Conservation (phyloP, 1,284 basidiomycete genomes). For the Mycena citricolor region DNA sequence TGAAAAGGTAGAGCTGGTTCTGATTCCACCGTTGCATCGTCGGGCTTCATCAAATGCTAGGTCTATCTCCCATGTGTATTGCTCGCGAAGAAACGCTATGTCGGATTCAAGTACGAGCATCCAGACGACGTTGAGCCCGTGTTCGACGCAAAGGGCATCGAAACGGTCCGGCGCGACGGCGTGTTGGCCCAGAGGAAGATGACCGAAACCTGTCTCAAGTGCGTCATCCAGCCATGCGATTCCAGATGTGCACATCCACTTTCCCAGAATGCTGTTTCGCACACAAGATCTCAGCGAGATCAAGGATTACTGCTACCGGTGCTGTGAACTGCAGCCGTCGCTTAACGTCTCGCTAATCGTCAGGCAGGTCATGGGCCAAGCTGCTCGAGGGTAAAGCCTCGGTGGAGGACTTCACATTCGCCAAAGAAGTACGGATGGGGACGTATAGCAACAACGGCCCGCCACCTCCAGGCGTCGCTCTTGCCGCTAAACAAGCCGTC, state of each 20-base stretch:
- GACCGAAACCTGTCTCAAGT: conserved; percentile 87
- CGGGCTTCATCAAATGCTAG: conserved; percentile 37
- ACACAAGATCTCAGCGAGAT: conserved; percentile 86
- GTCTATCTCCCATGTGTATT: conserved; percentile 93
- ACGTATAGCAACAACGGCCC: conserved; percentile 85
- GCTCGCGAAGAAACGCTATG: conserved; percentile 83
- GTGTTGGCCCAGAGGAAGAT: conserved; percentile 88
- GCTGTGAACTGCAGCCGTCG: background rate
- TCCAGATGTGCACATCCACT: background rate
- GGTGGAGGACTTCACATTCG: conserved; percentile 90
- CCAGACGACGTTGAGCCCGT: conserved; percentile 75
- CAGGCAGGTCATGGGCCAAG: conserved; percentile 67
- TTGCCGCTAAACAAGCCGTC: conserved; percentile 77
- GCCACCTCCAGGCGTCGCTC: conserved; percentile 88
- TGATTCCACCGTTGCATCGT: background rate
- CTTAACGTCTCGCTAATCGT: background rate
- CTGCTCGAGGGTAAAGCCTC: conserved; percentile 80
- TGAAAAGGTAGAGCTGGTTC: conserved; percentile 70
- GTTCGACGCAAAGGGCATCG: conserved; percentile 98
- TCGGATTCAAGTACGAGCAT: conserved; percentile 92
- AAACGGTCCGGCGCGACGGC: conserved; percentile 92
- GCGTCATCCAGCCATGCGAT: conserved; percentile 24
- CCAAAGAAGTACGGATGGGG: conserved; percentile 92
- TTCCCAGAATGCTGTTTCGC: conserved; percentile 78
- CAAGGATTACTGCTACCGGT: conserved; percentile 84